Evolutionary conservation across 192 early-diverging fungal species (phyloP).

Genomic region (Coemansia sp.): DNA sequence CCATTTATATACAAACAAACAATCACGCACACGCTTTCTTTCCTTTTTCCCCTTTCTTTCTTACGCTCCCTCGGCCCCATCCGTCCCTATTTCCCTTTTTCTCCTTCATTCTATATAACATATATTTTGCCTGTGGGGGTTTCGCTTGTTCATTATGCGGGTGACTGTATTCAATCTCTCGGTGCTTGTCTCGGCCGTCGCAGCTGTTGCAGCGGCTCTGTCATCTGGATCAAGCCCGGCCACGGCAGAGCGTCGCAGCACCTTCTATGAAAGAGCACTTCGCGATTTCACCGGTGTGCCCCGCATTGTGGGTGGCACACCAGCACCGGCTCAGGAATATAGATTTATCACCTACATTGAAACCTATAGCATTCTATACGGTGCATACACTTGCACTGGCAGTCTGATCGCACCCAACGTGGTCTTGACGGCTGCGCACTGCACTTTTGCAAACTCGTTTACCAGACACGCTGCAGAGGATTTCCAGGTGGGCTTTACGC

Average conservation of each 20-base stretch:
- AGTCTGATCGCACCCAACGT: slow-evolving; percentile 45
- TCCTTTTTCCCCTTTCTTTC: not conserved
- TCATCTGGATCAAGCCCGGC: no score
- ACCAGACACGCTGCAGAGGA: slow-evolving; percentile 8
- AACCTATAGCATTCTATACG: slow-evolving; percentile 2
- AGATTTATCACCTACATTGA: slow-evolving; percentile 32
- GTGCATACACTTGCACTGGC: slow-evolving; percentile 30
- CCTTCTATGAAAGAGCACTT: no score
- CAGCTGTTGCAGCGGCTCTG: no score
- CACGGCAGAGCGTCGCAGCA: no score
- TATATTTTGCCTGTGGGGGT: not conserved
- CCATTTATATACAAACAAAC: no score
- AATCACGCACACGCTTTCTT: no score
- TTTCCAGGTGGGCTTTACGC: slow-evolving; percentile 22
- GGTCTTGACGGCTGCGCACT: slow-evolving; percentile 51
- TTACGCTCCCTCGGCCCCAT: not conserved
- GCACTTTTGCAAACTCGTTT: slow-evolving; percentile 8
- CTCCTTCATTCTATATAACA: not conserved
- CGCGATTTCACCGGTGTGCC: no score
- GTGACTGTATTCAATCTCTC: not conserved
- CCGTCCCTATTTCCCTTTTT: not conserved
- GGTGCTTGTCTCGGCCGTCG: no score
- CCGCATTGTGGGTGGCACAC: slow-evolving; percentile 42
- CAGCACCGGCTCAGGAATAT: slow-evolving; percentile 17
- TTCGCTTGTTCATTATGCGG: not conserved